Percentiles rank a stretch among this genome's conserved stretches.
These are phyloP conservation scores for Hypoxylon subgilvum DNA, from an alignment of 495 filamentous ascomycete genomes.

Conservation along the genomic window DNA sequence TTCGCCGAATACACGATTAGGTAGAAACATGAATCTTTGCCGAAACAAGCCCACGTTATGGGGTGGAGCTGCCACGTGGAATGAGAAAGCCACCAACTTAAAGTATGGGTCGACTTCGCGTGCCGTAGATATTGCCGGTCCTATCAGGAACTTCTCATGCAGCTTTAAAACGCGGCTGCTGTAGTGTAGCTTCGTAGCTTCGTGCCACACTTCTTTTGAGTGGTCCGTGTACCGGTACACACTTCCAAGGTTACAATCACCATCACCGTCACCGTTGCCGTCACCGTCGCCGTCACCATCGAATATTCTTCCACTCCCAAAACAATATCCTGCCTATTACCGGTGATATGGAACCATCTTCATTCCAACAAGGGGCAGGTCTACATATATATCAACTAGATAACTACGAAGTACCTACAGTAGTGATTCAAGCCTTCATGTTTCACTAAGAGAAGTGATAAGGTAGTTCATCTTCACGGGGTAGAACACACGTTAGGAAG, in stretches of 20 bases:
- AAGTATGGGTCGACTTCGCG: conserved; percentile 35
- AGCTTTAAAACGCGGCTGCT: conserved; percentile 37
- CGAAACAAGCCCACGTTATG: conserved; percentile 37
- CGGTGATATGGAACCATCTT: not conserved
- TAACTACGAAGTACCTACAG: no score
- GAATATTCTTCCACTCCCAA: no score
- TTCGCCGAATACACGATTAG: conserved; percentile 24
- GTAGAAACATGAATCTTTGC: conserved; percentile 40
- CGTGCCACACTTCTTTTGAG: not conserved
- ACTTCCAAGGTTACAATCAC: not conserved
- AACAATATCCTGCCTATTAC: no score
- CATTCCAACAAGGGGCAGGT: not conserved
- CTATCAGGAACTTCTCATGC: conserved; percentile 34
- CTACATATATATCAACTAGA: no score
- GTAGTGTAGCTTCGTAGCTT: no score
- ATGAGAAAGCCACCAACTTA: conserved; percentile 32
- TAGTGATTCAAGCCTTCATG: no score
- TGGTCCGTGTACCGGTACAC: conserved; percentile 8
- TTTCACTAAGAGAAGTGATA: no score
- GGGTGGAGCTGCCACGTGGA: conserved; percentile 36
- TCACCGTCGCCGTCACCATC: no score
- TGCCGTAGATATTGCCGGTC: conserved; percentile 36
- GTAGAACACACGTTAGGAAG: conserved; percentile 1
- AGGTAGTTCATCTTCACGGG: no score
- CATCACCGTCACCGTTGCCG: not conserved